Conservation (phyloP, 768 basidiomycete genomes). For the Hygrophorus pudorinus region DNA sequence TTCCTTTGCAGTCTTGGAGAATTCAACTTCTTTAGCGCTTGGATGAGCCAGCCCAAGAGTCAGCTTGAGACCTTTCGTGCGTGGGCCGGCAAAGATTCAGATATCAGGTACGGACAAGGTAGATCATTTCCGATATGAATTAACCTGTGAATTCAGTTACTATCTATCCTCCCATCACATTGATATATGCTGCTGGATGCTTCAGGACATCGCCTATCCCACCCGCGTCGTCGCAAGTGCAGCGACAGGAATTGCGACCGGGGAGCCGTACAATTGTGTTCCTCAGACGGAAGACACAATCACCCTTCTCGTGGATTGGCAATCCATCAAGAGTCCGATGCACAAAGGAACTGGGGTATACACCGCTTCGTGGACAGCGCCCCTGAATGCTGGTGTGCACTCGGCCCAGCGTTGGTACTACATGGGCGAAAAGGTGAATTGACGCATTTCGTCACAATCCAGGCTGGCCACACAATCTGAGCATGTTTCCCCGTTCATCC, state of each 20-base stretch:
- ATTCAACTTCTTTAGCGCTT: conserved; percentile 92
- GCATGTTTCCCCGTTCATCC: conserved; percentile 1
- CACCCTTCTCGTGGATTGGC: conserved; percentile 91
- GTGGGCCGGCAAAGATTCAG: conserved; percentile 92
- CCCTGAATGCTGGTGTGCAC: conserved; percentile 81
- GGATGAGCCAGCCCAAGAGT: conserved; percentile 97
- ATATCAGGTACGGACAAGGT: conserved; percentile 53
- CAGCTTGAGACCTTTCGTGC: conserved; percentile 92
- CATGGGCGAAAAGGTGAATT: conserved; percentile 82
- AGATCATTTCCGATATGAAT: conserved; percentile 3
- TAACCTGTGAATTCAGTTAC: conserved; percentile 40
- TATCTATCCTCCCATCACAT: conserved; percentile 95
- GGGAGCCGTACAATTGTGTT: conserved; percentile 81
- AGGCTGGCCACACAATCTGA: neutral
- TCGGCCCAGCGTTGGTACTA: conserved; percentile 92
- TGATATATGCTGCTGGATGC: conserved; percentile 80
- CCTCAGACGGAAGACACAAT: conserved; percentile 90
- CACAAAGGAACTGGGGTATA: conserved; percentile 85
- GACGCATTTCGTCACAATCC: neutral
- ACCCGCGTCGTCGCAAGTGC: conserved; percentile 87
- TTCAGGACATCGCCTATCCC: conserved; percentile 65
- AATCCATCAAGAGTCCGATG: conserved; percentile 61
- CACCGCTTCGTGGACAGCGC: conserved; percentile 93
- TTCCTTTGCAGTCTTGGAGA: conserved; percentile 48
- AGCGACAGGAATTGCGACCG: conserved; percentile 83